Evolutionary conservation across 108 stramenopile genomes (phyloP), one percentile per base, ranked within the genome.

Genomic region (Cyclotella sp.): DNA sequence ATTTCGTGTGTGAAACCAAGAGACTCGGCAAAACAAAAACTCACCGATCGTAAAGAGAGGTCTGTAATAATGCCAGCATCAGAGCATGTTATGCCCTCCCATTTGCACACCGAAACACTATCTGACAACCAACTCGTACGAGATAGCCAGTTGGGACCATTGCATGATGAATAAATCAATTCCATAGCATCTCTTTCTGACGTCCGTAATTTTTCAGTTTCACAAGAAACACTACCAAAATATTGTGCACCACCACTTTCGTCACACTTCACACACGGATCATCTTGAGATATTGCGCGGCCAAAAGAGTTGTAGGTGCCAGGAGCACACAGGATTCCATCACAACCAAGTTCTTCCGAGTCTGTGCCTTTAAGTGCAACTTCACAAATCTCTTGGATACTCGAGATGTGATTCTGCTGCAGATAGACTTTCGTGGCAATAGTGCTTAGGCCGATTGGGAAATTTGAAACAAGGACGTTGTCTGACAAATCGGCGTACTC

Each of bases 181-280:
- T 55, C 22, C 0, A 80, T 26, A 0, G 71, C 71, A 44, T 66
- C 61, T 58, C 45, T 41, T 45, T 28, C n/a, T 40, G 71, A 46
- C 24, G 47, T 34, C 10, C 1, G 11, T 30, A 27, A 55, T 15
- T 16, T 30, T 15, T 61, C 60, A n/a, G 52, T 28, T 15, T 43
- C 81, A 67, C 90, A 91, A 11, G 42, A 65, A 1, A 77, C 79
- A 59, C 68, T 77, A 45, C 90, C 90, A 24, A 75, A 78, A 57
- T 49, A 79, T 47, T 43, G 66, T 18, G 79, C 72, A 46, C 44
- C 24, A 9, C 18, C 30, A 16, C 14, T 24, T 0, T 70, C 71
- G 55, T 64, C 54, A 61, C 91, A 91, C 43, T 63, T 10, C 49
- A 76, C 46, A 57, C 90, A 91, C 3, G 66, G 49, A n/a, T 72